Base-by-base conservation (phyloP, 495 filamentous ascomycete species). In the Echria macrotheca region DNA sequence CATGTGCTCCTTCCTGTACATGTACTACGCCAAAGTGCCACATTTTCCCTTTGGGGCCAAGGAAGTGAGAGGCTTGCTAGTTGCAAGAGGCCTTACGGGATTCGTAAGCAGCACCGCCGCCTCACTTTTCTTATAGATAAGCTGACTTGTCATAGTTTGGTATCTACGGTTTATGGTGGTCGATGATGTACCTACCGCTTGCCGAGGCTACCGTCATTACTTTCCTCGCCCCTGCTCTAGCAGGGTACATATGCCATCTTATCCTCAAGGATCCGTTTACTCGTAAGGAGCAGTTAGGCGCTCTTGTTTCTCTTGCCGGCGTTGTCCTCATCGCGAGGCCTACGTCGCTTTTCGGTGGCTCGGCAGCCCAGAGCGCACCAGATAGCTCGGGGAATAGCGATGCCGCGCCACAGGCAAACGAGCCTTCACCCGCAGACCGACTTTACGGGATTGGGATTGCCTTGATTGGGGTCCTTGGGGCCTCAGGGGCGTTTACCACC, bases 121-220 rank as follows among this genome's bases (percentile, higher is more conserved):
- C 7, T 9, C 24, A 31, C 22, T 22, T 22, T 14, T 8, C 6
- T 19, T 15, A 29, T 17, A 44, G 14, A 19, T n/a, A 44, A 19
- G 25, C 23, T 44, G 23, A 44, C 42, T 44, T 15, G 18, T n/a
- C n/a, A n/a, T n/a, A n/a, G n/a, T n/a, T n/a, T n/a, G n/a, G n/a
- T n/a, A n/a, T n/a, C n/a, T n/a, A 45, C 31, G 54, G 43, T 87
- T 88, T 63, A 87, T 74, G 71, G 71, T 67, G 65, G 29, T 91
- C 87, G 1, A 81, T 96, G 5, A 78, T 85, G 52, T 96, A 96
- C 59, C 81, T 97, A 3, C 86, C 89, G 1, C 74, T 97, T 0
- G 84, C 89, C 4, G 91, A 97, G 57, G 91, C 93, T 9, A 95
- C 89, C 0, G 93, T 96, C 0, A 83, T 97, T 36, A 95, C 89